Conservation (phyloP, 768 basidiomycete genomes). For the Termitomyces sp. region DNA sequence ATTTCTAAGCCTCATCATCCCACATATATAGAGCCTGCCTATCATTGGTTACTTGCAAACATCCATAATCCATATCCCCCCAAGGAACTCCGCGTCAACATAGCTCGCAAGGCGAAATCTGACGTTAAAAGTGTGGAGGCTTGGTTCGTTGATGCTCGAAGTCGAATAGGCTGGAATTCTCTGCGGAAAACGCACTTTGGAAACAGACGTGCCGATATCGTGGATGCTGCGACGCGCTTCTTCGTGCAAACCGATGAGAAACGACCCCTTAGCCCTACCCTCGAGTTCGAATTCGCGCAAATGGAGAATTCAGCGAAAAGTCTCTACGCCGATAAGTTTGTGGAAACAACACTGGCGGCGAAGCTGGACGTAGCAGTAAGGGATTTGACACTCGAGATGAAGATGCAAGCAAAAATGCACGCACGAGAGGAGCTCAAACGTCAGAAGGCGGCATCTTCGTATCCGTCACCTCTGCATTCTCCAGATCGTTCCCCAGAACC, state of each 20-base stretch:
- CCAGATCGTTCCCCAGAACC: slow-evolving; percentile 9
- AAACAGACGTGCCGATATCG: slow-evolving; percentile 26
- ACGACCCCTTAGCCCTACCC: slow-evolving; percentile 12
- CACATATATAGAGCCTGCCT: slow-evolving; percentile 23
- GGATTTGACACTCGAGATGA: slow-evolving; percentile 19
- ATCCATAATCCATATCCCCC: slow-evolving; percentile 50
- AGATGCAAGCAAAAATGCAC: slow-evolving; percentile 1
- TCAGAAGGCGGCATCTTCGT: slow-evolving; percentile 3
- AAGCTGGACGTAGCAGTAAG: slow-evolving; percentile 26
- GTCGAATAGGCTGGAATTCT: slow-evolving; percentile 48
- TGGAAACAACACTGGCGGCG: slow-evolving; percentile 8
- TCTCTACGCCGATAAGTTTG: slow-evolving; percentile 17
- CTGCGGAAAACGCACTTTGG: slow-evolving; percentile 28
- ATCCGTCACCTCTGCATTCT: slow-evolving; percentile 16
- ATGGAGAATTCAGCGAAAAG: slow-evolving; percentile 16
- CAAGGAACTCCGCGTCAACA: slow-evolving; percentile 18
- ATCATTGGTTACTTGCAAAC: slow-evolving; percentile 38
- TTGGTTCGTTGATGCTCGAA: slow-evolving; percentile 45
- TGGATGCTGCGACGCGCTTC: slow-evolving; percentile 31
- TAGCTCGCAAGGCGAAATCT: slow-evolving; percentile 21
- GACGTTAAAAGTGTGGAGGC: slow-evolving; percentile 26
- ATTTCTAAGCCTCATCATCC: background rate
- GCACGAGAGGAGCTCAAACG: slow-evolving; percentile 5
- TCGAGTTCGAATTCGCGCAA: slow-evolving; percentile 17
- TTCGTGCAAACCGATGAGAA: slow-evolving; percentile 18